phyloP scores from a whole-genome alignment of 768 basidiomycete species.

The Panellus pusillus region DNA sequence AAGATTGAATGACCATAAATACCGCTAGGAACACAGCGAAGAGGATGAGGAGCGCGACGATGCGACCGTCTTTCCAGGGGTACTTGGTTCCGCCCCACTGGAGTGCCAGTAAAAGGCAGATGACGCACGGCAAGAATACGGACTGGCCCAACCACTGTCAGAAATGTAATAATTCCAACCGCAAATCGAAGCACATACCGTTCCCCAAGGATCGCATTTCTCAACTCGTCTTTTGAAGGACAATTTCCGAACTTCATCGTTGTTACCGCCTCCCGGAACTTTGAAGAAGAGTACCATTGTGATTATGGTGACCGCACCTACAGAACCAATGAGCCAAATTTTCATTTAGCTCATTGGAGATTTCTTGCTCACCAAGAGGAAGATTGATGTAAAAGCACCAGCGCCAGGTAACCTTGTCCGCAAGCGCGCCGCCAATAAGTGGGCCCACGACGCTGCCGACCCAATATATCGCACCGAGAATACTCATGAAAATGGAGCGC shows the following conservation, averaged over 20 bases:
- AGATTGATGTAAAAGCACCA: constrained; percentile 20
- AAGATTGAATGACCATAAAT: constrained; percentile 16
- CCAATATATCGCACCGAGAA: constrained; percentile 31
- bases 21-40: constrained; percentile 11
- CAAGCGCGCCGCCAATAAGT: constrained; percentile 31
- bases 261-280: no score
- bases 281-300: no score
- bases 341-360: no score
- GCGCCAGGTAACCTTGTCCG: constrained; percentile 32
- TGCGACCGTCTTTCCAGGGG: constrained; percentile 34
- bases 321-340: no score
- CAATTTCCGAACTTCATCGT: no score
- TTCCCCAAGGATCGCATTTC: no score
- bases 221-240: no score
- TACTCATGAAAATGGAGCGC: constrained; percentile 35
- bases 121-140: constrained; percentile 5
- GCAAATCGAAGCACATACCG: background rate
- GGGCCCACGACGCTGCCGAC: constrained; percentile 24
- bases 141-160: background rate
- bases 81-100: constrained; percentile 45
- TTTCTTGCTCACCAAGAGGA: background rate
- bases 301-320: no score
- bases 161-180: background rate
- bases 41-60: constrained; percentile 2
- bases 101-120: constrained; percentile 31